These are phyloP conservation scores for Tubosaeta sp. DNA, from an alignment of 768 basidiomycete species.

Conservation along the genomic window DNA sequence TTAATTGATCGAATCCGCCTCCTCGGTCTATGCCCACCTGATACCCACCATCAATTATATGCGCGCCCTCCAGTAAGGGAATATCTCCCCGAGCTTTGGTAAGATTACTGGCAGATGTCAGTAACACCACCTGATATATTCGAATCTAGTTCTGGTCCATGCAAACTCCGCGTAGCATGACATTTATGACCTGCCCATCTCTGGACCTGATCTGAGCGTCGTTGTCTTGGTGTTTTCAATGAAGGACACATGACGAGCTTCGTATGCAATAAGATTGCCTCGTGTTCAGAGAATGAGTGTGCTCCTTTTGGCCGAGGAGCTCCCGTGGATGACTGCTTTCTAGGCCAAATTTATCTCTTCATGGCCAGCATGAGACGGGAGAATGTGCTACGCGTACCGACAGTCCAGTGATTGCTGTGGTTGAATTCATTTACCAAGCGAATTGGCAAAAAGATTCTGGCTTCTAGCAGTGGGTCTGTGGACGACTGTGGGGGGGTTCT, in stretches of 20 bases:
- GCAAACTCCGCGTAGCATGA: slow-evolving; percentile 16
- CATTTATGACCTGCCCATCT: slow-evolving; percentile 5
- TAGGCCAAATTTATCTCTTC: slow-evolving; percentile 5
- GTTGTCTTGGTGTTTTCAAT: slow-evolving; percentile 12
- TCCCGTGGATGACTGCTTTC: neutral
- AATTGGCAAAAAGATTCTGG: neutral
- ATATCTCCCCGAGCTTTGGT: slow-evolving; percentile 4
- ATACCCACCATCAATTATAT: slow-evolving; percentile 11
- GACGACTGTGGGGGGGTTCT: neutral
- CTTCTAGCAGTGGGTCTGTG: neutral
- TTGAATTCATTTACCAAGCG: neutral
- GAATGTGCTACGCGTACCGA: neutral
- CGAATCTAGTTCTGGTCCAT: slow-evolving; percentile 12
- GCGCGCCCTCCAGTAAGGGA: slow-evolving; percentile 13
- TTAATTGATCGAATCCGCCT: slow-evolving; percentile 13
- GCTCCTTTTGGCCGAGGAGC: slow-evolving; percentile 3
- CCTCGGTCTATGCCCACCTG: slow-evolving; percentile 25
- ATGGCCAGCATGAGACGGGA: slow-evolving; percentile 1
- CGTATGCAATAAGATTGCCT: slow-evolving; percentile 10
- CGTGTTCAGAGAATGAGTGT: slow-evolving; percentile 10
- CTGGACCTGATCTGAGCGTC: slow-evolving; percentile 9
- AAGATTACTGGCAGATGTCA: slow-evolving; percentile 4
- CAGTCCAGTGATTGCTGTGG: neutral
- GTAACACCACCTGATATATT: slow-evolving; percentile 3
- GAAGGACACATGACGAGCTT: slow-evolving; percentile 12